phyloP scores from a whole-genome alignment of 163 green algal species.

The Prototheca wickerhamii region DNA sequence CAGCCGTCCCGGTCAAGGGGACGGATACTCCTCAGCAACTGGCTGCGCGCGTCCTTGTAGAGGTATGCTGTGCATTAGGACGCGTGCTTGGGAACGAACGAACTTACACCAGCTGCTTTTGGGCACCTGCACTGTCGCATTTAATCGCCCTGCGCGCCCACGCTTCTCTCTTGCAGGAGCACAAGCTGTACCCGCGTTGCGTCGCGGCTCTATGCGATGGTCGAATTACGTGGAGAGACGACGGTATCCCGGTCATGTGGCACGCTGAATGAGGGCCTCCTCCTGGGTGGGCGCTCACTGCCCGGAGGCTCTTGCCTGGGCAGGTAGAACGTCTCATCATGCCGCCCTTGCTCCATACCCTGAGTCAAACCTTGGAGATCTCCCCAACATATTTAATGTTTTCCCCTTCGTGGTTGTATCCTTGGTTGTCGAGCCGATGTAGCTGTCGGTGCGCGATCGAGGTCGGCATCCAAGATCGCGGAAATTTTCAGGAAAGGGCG shows the following conservation, averaged over 20 bases:
- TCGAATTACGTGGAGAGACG: constrained; percentile 77
- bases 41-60: constrained; percentile 70
- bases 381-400: no score
- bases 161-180: constrained; percentile 48
- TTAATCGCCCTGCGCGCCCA: no score
- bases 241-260: constrained; percentile 80
- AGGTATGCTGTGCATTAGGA: constrained; percentile 44
- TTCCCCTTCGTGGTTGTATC: no score
- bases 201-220: constrained; percentile 81
- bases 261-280: constrained; percentile 13
- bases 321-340: background rate
- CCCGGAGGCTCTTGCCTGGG: no score
- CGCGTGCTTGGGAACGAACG: background rate
- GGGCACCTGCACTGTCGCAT: no score
- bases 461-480: no score
- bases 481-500: no score
- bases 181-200: constrained; percentile 77
- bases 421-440: no score
- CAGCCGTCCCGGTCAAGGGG: constrained; percentile 74
- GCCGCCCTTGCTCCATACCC: background rate
- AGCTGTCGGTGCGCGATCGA: no score
- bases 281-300: no score
- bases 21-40: constrained; percentile 72
- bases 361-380: no score
- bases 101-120: no score